Evolutionary conservation across 2,329 filamentous ascomycete species (phyloP).

Genomic region (Knoxdaviesia capensis): DNA sequence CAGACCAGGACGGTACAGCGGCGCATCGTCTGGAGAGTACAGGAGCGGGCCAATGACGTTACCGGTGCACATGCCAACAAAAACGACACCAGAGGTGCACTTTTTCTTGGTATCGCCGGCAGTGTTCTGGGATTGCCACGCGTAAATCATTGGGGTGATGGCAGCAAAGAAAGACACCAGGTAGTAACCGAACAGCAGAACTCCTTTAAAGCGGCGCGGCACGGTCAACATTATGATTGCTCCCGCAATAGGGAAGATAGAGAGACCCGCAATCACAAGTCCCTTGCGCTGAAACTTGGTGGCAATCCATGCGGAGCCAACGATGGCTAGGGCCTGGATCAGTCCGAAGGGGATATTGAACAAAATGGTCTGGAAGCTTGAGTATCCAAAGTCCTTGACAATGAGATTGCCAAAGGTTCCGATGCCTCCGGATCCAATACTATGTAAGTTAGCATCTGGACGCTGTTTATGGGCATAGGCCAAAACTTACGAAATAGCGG

Average conservation of each 20-base stretch:
- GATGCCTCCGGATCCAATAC: slow-evolving; percentile 33
- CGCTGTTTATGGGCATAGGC: background rate
- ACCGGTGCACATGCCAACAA: slow-evolving; percentile 43
- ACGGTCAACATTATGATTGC: slow-evolving; percentile 27
- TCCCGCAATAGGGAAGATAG: slow-evolving; percentile 17
- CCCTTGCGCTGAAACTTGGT: slow-evolving; percentile 21
- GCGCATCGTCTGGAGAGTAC: slow-evolving; percentile 31
- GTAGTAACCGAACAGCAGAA: slow-evolving; percentile 29
- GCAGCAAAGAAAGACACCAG: slow-evolving; percentile 14
- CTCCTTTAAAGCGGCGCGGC: slow-evolving; percentile 22
- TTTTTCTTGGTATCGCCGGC: slow-evolving; percentile 53
- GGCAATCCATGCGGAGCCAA: slow-evolving; percentile 30
- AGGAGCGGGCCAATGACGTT: slow-evolving; percentile 47
- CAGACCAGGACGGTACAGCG: slow-evolving; percentile 26
- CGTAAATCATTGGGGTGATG: slow-evolving; percentile 35
- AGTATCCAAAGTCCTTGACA: slow-evolving; percentile 36
- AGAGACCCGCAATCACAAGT: slow-evolving; percentile 18
- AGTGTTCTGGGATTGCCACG: slow-evolving; percentile 41
- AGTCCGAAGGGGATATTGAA: slow-evolving; percentile 41
- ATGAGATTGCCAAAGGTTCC: slow-evolving; percentile 39
- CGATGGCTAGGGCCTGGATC: slow-evolving; percentile 37
- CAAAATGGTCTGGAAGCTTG: slow-evolving; percentile 33
- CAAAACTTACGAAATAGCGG: slow-evolving; percentile 24
- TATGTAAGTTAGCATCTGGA: background rate
- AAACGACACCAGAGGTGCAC: slow-evolving; percentile 40